phyloP scores from a whole-genome alignment of 768 basidiomycete species.

The Leucosporidium scottii region DNA sequence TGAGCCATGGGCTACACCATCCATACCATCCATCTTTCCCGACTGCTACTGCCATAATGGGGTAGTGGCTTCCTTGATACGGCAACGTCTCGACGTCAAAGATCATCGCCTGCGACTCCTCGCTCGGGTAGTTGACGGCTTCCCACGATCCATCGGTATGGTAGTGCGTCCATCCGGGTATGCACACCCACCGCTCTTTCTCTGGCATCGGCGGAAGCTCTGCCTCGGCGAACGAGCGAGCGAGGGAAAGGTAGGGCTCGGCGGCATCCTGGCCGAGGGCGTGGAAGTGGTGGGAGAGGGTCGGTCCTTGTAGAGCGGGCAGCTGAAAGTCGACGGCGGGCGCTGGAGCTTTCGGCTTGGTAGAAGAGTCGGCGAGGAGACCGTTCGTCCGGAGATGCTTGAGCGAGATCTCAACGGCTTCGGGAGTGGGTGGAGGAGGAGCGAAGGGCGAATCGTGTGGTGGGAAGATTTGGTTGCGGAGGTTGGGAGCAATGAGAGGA shows the following conservation, averaged over 20 bases:
- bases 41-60: constrained; percentile 82
- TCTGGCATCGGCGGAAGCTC: constrained; percentile 59
- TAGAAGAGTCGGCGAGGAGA: constrained; percentile 3
- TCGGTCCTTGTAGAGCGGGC: constrained; percentile 70
- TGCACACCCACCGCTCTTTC: constrained; percentile 44
- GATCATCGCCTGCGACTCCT: constrained; percentile 56
- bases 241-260: constrained; percentile 69
- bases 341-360: neutral
- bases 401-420: constrained; percentile 19
- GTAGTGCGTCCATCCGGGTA: constrained; percentile 87
- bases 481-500: constrained; percentile 25
- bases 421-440: constrained; percentile 7
- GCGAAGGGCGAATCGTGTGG: constrained; percentile 6
- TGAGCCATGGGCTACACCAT: constrained; percentile 92
- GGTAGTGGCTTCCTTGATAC: constrained; percentile 61
- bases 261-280: constrained; percentile 61
- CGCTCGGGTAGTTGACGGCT: constrained; percentile 57
- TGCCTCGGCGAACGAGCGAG: constrained; percentile 53
- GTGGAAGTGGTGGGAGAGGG: constrained; percentile 83
- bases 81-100: constrained; percentile 96
- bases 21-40: constrained; percentile 82
- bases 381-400: constrained; percentile 20
- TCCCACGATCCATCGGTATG: constrained; percentile 68
- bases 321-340: constrained; percentile 71
- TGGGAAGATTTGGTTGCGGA: constrained; percentile 29